Evolutionary conservation across 257 asterid species (phyloP).

Genomic region (Fraxinus cuspidata): DNA sequence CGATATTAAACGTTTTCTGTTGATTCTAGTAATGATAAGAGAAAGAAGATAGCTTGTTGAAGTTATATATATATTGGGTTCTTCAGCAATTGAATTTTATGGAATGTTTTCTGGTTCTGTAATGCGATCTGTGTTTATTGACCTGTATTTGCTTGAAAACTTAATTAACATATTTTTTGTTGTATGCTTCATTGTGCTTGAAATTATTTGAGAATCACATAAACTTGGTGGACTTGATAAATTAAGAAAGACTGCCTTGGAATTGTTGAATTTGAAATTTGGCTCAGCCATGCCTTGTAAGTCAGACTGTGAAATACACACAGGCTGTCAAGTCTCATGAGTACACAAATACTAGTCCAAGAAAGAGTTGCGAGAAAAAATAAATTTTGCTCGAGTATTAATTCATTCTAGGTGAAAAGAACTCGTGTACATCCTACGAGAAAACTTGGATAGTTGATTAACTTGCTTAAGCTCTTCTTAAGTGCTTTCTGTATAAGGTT

Average conservation of each 20-base stretch:
- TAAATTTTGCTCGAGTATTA: not conserved
- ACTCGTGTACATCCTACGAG: not conserved
- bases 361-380: not conserved
- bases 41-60: not conserved
- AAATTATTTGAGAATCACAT: not conserved
- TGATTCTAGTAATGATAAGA: conserved; percentile 11
- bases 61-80: not conserved
- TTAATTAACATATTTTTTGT: not conserved
- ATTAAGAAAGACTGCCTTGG: not conserved
- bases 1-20: conserved; percentile 11
- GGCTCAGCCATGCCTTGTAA: not conserved
- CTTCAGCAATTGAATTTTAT: not conserved
- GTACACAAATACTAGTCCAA: not conserved
- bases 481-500: not conserved
- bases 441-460: not conserved
- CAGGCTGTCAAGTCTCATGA: not conserved
- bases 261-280: not conserved
- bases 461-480: not conserved
- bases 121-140: not conserved
- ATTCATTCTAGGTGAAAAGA: not conserved
- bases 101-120: not conserved
- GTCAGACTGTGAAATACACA: not conserved
- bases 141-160: not conserved
- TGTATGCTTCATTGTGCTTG: not conserved
- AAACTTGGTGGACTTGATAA: not conserved